Conservation (phyloP, 306 rosid genomes). For the Cucumis sativus region DNA sequence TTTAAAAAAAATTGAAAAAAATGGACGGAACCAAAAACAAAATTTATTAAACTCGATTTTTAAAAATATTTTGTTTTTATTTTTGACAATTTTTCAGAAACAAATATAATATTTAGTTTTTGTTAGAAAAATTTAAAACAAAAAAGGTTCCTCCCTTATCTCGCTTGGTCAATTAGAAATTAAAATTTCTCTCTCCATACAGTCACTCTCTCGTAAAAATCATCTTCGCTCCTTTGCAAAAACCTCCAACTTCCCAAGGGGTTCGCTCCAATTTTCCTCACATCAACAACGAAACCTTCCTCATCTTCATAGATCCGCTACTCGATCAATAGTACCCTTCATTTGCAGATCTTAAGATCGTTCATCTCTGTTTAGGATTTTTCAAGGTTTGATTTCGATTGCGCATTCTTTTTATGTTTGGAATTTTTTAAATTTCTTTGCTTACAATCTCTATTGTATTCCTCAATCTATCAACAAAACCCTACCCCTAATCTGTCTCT, state of each 20-base stretch:
- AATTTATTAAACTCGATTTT: too few species aligned
- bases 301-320: neutral
- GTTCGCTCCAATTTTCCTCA: neutral
- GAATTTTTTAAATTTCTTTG: neutral
- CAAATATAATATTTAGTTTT: too few species aligned
- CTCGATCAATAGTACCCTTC: neutral
- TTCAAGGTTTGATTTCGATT: neutral
- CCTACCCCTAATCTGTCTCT: neutral
- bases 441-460: neutral
- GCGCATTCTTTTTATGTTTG: neutral
- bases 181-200: too few species aligned
- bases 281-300: neutral
- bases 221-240: neutral
- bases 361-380: neutral
- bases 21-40: too few species aligned
- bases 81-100: too few species aligned
- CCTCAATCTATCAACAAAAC: neutral
- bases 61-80: too few species aligned
- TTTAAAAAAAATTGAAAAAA: too few species aligned
- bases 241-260: neutral
- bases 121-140: too few species aligned
- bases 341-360: neutral
- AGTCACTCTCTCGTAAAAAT: neutral
- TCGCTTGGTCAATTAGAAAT: too few species aligned
- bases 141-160: too few species aligned